Evolutionary conservation across 1,284 basidiomycete genomes (phyloP).

Genomic region (Cryptococcus amylolentus): DNA sequence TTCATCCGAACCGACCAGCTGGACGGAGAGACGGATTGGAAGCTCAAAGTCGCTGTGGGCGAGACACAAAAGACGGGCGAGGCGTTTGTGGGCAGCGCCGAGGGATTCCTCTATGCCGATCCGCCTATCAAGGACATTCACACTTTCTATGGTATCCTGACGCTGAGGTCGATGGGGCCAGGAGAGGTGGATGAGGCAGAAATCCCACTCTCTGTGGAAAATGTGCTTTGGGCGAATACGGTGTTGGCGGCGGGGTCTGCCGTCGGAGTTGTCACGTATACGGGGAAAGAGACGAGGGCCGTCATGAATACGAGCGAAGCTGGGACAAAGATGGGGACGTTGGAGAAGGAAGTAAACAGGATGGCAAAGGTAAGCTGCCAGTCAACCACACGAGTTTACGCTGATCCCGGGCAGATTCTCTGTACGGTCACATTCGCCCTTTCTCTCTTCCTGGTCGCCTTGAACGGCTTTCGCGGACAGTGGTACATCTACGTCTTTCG

Average conservation of each 20-base stretch:
- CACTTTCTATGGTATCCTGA: constrained; percentile 89
- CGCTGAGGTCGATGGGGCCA: constrained; percentile 56
- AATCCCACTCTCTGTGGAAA: constrained; percentile 83
- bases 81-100: constrained; percentile 66
- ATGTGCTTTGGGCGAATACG: constrained; percentile 95
- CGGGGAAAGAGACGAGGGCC: constrained; percentile 88
- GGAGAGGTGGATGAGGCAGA: constrained; percentile 61
- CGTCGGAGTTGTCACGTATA: constrained; percentile 89
- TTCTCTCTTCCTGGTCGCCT: constrained; percentile 83
- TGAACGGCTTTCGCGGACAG: constrained; percentile 92
- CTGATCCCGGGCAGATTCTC: constrained; percentile 59
- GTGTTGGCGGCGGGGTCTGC: constrained; percentile 93
- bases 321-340: constrained; percentile 85
- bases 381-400: not conserved
- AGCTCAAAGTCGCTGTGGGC: constrained; percentile 83
- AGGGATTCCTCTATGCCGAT: constrained; percentile 86
- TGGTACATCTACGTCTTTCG: constrained; percentile 98
- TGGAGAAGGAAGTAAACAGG: constrained; percentile 93
- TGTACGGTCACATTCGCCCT: constrained; percentile 90
- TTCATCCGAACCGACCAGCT: constrained; percentile 98
- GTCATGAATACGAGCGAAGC: constrained; percentile 99
- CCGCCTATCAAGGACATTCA: constrained; percentile 96
- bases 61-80: constrained; percentile 72
- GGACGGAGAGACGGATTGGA: constrained; percentile 99
- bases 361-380: constrained; percentile 73